phyloP scores from a whole-genome alignment of 1,284 basidiomycete species.

The Leccinum pachyderme region DNA sequence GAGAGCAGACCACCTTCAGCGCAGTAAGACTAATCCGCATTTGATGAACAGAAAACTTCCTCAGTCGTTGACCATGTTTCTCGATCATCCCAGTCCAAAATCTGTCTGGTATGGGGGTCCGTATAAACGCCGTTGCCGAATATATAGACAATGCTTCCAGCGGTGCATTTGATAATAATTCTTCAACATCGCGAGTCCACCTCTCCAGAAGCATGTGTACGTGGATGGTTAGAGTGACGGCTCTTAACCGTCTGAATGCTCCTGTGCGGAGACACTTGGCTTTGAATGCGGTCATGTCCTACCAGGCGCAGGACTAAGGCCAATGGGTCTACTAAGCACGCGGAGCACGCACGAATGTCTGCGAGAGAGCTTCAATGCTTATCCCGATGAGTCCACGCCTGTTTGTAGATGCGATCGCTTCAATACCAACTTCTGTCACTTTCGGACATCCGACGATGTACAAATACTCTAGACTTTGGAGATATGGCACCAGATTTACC shows the following conservation, averaged over 20 bases:
- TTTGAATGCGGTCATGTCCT: constrained; percentile 56
- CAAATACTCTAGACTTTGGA: constrained; percentile 51
- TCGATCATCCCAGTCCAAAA: constrained; percentile 52
- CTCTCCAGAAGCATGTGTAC: constrained; percentile 33
- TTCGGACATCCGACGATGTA: constrained; percentile 64
- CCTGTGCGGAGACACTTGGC: constrained; percentile 34
- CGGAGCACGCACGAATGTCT: constrained; percentile 50
- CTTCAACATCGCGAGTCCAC: constrained; percentile 46
- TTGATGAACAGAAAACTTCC: constrained; percentile 62
- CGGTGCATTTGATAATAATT: constrained; percentile 46
- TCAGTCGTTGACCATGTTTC: constrained; percentile 49
- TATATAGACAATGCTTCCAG: constrained; percentile 64
- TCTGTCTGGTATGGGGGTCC: constrained; percentile 39
- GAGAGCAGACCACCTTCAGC: constrained; percentile 53
- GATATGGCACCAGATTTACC: constrained; percentile 43
- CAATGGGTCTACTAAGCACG: constrained; percentile 1
- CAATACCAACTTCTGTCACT: constrained; percentile 62
- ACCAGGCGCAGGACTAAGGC: constrained; percentile 1
- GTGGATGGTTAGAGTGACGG: constrained; percentile 59
- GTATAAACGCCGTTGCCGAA: constrained; percentile 43
- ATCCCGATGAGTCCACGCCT: constrained; percentile 46
- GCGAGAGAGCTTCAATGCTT: constrained; percentile 63
- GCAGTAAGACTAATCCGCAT: constrained; percentile 50
- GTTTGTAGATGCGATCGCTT: constrained; percentile 44
- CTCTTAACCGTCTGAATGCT: constrained; percentile 44